Evolutionary conservation across 2,329 filamentous ascomycete species (phyloP).

Genomic region (Penicillium capsulatum): DNA sequence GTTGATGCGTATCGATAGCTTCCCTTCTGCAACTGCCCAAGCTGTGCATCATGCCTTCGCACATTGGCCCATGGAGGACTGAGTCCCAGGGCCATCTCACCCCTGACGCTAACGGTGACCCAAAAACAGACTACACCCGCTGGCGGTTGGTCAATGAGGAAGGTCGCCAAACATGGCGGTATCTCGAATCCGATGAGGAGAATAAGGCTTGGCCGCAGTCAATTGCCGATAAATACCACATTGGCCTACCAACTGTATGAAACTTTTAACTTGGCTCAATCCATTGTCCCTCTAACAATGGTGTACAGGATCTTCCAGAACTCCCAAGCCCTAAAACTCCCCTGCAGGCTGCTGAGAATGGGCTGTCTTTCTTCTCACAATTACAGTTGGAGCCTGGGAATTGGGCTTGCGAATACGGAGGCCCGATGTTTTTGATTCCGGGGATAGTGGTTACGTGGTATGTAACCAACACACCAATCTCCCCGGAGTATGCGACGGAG

Average conservation of each 20-base stretch:
- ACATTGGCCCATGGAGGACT: slow-evolving; percentile 36
- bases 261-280: slow-evolving; percentile 9
- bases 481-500: slow-evolving; percentile 73
- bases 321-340: slow-evolving; percentile 68
- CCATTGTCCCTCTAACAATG: slow-evolving; percentile 2
- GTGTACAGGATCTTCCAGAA: slow-evolving; percentile 63
- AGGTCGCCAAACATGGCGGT: slow-evolving; percentile 91
- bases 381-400: slow-evolving; percentile 85
- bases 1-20: not conserved
- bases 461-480: slow-evolving; percentile 81
- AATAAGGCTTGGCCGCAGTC: slow-evolving; percentile 77
- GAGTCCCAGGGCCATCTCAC: slow-evolving; percentile 34
- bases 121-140: slow-evolving; percentile 69
- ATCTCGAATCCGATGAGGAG: slow-evolving; percentile 69
- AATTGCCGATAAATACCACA: slow-evolving; percentile 80
- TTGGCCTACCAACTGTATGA: slow-evolving; percentile 72
- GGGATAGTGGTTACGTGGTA: slow-evolving; percentile 83
- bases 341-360: slow-evolving; percentile 74
- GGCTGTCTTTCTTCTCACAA: slow-evolving; percentile 80
- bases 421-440: slow-evolving; percentile 91
- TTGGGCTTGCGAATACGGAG: slow-evolving; percentile 97
- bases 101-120: slow-evolving; percentile 33
- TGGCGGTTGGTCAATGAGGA: slow-evolving; percentile 83
- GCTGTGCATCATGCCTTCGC: slow-evolving; percentile 21
- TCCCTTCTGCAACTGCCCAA: slow-evolving; percentile 5